These are phyloP conservation scores for Daldinia decipiens DNA, from an alignment of 495 filamentous ascomycete species.

Conservation along the genomic window DNA sequence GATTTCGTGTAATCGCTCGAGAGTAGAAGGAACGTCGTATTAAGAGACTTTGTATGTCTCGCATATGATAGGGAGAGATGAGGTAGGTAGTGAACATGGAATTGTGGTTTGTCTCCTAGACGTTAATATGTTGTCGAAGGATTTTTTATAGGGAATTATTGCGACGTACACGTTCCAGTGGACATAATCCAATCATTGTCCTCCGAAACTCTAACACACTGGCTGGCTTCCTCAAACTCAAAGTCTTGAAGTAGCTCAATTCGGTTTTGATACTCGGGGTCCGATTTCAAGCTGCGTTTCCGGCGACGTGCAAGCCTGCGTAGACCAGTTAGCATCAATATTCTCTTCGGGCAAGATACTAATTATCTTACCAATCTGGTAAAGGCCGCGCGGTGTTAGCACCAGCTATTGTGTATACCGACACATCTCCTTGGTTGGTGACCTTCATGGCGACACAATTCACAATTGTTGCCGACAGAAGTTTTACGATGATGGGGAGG, in stretches of 20 bases:
- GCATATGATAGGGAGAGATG: conserved; percentile 92
- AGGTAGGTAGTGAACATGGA: conserved; percentile 92
- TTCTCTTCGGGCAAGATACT: conserved; percentile 31
- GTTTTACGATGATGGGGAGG: not conserved
- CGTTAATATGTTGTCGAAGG: conserved; percentile 1
- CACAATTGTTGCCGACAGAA: conserved; percentile 4
- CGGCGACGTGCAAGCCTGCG: conserved; percentile 79
- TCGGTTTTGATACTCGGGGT: conserved; percentile 90
- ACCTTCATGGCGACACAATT: conserved; percentile 33
- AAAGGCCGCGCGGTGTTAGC: conserved; percentile 89
- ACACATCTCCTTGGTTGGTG: conserved; percentile 75
- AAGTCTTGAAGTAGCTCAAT: conserved; percentile 98
- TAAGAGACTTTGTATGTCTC: conserved; percentile 92
- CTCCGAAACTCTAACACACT: conserved; percentile 88
- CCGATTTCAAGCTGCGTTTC: conserved; percentile 92
- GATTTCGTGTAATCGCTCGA: conserved; percentile 95
- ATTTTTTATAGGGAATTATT: not conserved
- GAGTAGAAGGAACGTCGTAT: conserved; percentile 91
- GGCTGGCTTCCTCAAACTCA: conserved; percentile 97
- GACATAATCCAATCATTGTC: conserved; percentile 99
- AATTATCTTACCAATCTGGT: conserved; percentile 74
- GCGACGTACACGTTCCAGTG: conserved; percentile 70
- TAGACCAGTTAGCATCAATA: conserved; percentile 11
- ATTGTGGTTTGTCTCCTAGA: conserved; percentile 84
- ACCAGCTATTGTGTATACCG: conserved; percentile 96